phyloP scores from a whole-genome alignment of 495 filamentous ascomycete genomes.

The Podospora pseudoanserina region DNA sequence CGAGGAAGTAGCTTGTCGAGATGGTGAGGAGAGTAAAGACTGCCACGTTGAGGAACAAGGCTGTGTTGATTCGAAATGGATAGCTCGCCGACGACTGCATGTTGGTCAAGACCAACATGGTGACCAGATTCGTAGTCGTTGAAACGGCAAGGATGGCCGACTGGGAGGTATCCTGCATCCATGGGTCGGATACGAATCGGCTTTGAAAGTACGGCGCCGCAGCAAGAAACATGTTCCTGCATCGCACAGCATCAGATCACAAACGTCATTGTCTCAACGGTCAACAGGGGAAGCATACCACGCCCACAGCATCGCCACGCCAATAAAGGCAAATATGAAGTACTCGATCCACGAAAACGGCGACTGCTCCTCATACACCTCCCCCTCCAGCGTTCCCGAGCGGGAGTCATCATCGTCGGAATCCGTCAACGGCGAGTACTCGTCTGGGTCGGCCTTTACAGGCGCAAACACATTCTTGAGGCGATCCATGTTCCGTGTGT shows the following conservation, averaged over 20 bases:
- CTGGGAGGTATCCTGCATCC: constrained; percentile 77
- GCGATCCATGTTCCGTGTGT: constrained; percentile 24
- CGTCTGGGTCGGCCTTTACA: constrained; percentile 38
- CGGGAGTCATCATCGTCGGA: constrained; percentile 34
- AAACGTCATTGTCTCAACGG: constrained; percentile 93
- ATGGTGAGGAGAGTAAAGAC: constrained; percentile 73
- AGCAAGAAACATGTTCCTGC: constrained; percentile 97
- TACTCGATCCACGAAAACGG: constrained; percentile 81
- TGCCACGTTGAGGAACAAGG: constrained; percentile 67
- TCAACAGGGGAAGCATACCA: constrained; percentile 65
- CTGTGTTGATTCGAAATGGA: constrained; percentile 70
- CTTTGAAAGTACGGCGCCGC: constrained; percentile 88
- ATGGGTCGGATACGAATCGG: constrained; percentile 68
- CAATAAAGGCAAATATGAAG: constrained; percentile 77
- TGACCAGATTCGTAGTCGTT: constrained; percentile 71
- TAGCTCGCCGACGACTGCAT: constrained; percentile 78
- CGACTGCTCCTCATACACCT: constrained; percentile 31
- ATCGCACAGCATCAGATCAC: constrained; percentile 64
- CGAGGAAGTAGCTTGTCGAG: constrained; percentile 66
- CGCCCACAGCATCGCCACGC: constrained; percentile 92
- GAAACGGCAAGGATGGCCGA: constrained; percentile 83
- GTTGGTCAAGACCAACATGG: constrained; percentile 70
- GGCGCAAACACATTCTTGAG: constrained; percentile 29
- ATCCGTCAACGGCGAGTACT: constrained; percentile 53
- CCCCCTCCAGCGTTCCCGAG: constrained; percentile 28